These are phyloP conservation scores for Coemansia sp. DNA, from an alignment of 192 early-diverging fungal species.

Conservation along the genomic window DNA sequence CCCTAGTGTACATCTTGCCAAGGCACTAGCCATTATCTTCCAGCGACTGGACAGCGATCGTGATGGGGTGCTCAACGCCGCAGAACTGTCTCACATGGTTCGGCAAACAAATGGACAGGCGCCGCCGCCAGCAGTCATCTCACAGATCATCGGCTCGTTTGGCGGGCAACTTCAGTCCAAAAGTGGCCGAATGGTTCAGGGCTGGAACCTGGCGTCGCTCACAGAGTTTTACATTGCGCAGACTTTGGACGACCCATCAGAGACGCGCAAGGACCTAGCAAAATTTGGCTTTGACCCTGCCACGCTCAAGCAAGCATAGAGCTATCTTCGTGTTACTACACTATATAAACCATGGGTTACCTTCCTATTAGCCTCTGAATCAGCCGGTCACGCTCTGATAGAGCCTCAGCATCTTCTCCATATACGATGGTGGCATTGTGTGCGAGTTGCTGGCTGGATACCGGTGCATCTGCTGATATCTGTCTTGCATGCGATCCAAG, in stretches of 20 bases:
- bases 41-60: conserved; percentile 48
- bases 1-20: conserved; percentile 43
- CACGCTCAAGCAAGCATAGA: conserved; percentile 24
- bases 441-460: conserved; percentile 13
- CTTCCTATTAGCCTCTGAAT: conserved; percentile 31
- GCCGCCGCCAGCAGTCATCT: conserved; percentile 22
- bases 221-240: conserved; percentile 48
- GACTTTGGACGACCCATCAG: conserved; percentile 49
- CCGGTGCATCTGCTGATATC: neutral
- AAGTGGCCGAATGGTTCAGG: conserved; percentile 26
- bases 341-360: neutral
- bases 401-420: conserved; percentile 41
- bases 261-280: conserved; percentile 51
- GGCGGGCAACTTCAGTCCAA: conserved; percentile 36
- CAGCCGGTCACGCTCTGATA: conserved; percentile 44
- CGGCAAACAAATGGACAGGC: conserved; percentile 43
- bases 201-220: conserved; percentile 39
- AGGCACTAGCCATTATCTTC: conserved; percentile 42
- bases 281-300: conserved; percentile 51
- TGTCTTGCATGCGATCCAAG: neutral
- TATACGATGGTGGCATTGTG: conserved; percentile 44
- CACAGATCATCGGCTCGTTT: conserved; percentile 45
- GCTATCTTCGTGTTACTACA: neutral
- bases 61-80: conserved; percentile 46
- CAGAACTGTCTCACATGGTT: conserved; percentile 43